These are phyloP conservation scores for Plantago elongata DNA, from an alignment of 257 asterid species.

Conservation along the genomic window DNA sequence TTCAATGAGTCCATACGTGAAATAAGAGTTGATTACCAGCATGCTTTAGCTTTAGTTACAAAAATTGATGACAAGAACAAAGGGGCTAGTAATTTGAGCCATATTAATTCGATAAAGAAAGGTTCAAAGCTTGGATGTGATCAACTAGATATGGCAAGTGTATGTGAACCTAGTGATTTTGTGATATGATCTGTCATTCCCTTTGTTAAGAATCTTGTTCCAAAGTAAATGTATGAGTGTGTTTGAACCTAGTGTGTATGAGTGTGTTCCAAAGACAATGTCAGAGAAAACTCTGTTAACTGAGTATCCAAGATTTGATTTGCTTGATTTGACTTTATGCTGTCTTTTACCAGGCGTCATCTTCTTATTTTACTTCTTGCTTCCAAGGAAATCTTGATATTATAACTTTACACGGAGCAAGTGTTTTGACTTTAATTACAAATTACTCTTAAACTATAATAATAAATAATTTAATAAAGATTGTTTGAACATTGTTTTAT, in stretches of 20 bases:
- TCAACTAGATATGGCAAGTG: neutral
- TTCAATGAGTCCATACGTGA: conserved; percentile 17
- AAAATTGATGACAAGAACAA: conserved; percentile 29
- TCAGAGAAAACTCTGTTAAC: neutral
- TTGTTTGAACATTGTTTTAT: too few relatives aligned
- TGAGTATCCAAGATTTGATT: neutral
- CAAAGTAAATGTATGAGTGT: neutral
- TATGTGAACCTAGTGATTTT: neutral
- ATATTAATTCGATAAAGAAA: conserved; percentile 41
- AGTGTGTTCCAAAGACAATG: too few relatives aligned
- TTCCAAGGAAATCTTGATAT: too few relatives aligned
- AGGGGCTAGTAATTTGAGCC: conserved; percentile 48
- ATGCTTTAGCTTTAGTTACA: neutral
- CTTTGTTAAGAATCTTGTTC: neutral
- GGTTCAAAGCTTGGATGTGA: conserved; percentile 56
- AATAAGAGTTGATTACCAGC: conserved; percentile 20
- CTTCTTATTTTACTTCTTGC: too few relatives aligned
- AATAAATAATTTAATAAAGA: too few relatives aligned
- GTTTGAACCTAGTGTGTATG: too few relatives aligned
- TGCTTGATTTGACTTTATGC: too few relatives aligned
- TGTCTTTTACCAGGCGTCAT: too few relatives aligned
- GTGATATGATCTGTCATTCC: neutral
- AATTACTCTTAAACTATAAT: too few relatives aligned
- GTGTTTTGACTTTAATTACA: too few relatives aligned
- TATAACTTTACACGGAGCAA: too few relatives aligned